Conservation (phyloP, 2,329 filamentous ascomycete genomes). For the Fusarium aywerte region DNA sequence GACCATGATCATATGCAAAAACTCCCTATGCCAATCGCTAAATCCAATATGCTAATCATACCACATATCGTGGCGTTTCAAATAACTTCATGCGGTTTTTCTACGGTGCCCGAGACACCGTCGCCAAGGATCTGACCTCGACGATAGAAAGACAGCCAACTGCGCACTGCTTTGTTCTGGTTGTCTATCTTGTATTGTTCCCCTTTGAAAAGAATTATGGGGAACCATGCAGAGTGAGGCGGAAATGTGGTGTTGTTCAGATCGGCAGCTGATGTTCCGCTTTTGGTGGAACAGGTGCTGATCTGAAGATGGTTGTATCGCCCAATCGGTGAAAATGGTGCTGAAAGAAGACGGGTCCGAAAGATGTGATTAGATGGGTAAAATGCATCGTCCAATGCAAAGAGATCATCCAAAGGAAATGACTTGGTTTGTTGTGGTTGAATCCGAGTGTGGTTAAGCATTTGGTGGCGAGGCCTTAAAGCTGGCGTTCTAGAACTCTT, state of each 20-base stretch:
- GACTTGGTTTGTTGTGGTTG: slow-evolving; percentile 15
- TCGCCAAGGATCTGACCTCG: slow-evolving; percentile 11
- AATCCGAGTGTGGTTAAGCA: slow-evolving; percentile 4
- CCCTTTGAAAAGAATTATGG: slow-evolving; percentile 14
- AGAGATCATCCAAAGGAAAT: slow-evolving; percentile 8
- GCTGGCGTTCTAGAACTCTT: slow-evolving; percentile 36
- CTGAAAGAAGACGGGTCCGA: slow-evolving; percentile 12
- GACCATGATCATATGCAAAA: slow-evolving; percentile 34
- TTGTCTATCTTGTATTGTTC: slow-evolving; percentile 24
- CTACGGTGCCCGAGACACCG: slow-evolving; percentile 33
- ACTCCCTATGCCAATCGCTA: slow-evolving; percentile 37
- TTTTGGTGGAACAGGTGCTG: slow-evolving; percentile 24
- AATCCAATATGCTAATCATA: slow-evolving; percentile 38
- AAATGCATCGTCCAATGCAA: slow-evolving; percentile 14
- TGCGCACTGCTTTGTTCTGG: slow-evolving; percentile 43
- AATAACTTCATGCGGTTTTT: slow-evolving; percentile 36
- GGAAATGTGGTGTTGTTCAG: slow-evolving; percentile 22
- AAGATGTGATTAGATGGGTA: slow-evolving; percentile 6
- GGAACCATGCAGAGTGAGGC: background rate
- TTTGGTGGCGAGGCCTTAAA: slow-evolving; percentile 19
- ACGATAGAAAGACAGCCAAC: slow-evolving; percentile 33
- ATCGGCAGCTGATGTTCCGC: slow-evolving; percentile 28
- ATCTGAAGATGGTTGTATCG: slow-evolving; percentile 22
- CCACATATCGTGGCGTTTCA: slow-evolving; percentile 23
- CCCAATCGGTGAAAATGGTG: slow-evolving; percentile 20